These are phyloP conservation scores for Thraustotheca clavata DNA, from an alignment of 352 stramenopile species.

Conservation along the genomic window DNA sequence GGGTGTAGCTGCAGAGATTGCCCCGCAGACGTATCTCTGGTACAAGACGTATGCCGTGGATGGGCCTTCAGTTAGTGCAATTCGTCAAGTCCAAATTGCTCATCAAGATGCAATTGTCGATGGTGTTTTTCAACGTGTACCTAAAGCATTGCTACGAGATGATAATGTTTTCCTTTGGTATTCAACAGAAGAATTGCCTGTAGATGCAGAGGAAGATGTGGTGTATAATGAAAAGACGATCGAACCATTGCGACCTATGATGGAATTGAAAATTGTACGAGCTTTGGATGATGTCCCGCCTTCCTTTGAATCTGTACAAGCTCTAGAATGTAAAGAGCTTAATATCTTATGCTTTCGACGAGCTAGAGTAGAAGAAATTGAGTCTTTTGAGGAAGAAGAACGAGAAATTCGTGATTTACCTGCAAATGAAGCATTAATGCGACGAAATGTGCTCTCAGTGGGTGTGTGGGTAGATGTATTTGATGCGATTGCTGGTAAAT, in stretches of 20 bases:
- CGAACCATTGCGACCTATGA: conserved; percentile 41
- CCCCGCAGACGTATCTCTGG: conserved; percentile 78
- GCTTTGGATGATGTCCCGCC: conserved; percentile 55
- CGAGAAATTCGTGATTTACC: too few species aligned
- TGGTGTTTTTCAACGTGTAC: neutral
- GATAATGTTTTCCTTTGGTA: neutral
- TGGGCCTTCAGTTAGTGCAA: neutral
- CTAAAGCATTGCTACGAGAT: neutral
- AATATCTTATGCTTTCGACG: conserved; percentile 52
- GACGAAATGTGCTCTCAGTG: conserved; percentile 34
- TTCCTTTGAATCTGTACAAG: conserved; percentile 46
- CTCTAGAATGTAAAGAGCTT: conserved; percentile 24
- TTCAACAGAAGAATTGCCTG: neutral
- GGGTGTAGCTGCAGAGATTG: conserved; percentile 64
- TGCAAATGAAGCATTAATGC: conserved; percentile 21
- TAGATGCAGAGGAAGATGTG: neutral
- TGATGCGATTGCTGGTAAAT: conserved; percentile 65
- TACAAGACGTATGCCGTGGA: conserved; percentile 42
- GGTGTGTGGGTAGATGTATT: conserved; percentile 67
- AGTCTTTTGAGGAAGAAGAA: conserved; percentile 63
- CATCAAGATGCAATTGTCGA: neutral
- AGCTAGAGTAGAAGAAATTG: conserved; percentile 50
- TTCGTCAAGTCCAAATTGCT: neutral
- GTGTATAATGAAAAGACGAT: conserved; percentile 12
- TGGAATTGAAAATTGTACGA: conserved; percentile 71